These are phyloP conservation scores for Aegle marmelos DNA, from an alignment of 345 rosid species.

Conservation along the genomic window DNA sequence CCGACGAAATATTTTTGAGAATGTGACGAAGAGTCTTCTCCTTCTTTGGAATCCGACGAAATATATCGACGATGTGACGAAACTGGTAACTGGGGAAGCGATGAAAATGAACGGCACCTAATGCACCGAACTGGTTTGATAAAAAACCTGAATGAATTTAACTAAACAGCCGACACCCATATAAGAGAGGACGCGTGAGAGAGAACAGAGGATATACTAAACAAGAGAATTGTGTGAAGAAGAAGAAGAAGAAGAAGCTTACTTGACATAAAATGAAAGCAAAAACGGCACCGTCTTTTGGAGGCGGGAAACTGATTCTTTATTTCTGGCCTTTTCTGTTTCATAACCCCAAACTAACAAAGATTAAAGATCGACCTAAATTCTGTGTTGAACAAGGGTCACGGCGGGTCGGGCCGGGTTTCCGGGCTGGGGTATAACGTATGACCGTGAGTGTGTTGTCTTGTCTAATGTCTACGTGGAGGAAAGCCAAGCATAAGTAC, in stretches of 20 bases:
- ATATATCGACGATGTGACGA: neutral
- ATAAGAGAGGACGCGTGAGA: constrained; percentile 11
- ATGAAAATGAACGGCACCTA: constrained; percentile 28
- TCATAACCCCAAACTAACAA: neutral
- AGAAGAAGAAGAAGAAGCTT: neutral
- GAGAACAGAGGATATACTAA: too few species aligned
- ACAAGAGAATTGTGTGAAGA: too few species aligned
- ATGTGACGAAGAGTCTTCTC: constrained; percentile 10
- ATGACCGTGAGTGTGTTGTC: too few species aligned
- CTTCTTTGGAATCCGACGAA: constrained; percentile 19
- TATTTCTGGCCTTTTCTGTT: neutral
- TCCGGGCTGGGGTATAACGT: neutral
- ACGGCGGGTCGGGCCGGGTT: neutral
- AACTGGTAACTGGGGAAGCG: constrained; percentile 23
- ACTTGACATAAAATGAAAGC: neutral
- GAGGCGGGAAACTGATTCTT: neutral
- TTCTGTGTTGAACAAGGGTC: neutral
- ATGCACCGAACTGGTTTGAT: constrained; percentile 11
- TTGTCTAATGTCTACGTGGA: too few species aligned
- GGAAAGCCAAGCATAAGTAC: too few species aligned
- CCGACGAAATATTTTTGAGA: too few species aligned
- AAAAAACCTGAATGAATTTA: constrained; percentile 16
- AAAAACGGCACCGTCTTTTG: neutral
- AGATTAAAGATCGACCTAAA: neutral
- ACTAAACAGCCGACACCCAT: constrained; percentile 19